phyloP scores from a whole-genome alignment of 768 basidiomycete species.

The Tephrocybe rancida region DNA sequence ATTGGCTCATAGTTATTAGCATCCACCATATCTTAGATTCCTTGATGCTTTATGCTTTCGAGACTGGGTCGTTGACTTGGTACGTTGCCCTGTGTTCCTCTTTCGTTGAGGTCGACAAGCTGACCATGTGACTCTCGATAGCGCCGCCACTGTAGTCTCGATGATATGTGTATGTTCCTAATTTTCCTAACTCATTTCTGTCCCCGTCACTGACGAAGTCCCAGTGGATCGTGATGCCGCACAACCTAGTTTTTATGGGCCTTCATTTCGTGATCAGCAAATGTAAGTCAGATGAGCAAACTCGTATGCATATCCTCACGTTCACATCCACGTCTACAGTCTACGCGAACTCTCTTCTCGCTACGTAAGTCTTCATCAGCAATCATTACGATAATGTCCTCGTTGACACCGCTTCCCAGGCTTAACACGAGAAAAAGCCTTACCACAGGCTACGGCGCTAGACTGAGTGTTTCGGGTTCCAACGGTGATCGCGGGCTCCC shows the following conservation, averaged over 20 bases:
- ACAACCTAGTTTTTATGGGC: slow-evolving; percentile 54
- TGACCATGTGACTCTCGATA: slow-evolving; percentile 18
- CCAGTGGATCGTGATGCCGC: slow-evolving; percentile 50
- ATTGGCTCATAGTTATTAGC: slow-evolving; percentile 24
- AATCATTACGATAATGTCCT: not conserved
- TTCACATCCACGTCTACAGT: slow-evolving; percentile 25
- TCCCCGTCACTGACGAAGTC: not conserved
- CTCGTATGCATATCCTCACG: not conserved
- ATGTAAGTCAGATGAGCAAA: slow-evolving; percentile 37
- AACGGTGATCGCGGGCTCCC: not conserved
- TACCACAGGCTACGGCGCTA: slow-evolving; percentile 6
- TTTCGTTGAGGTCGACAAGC: too few relatives aligned
- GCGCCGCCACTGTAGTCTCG: slow-evolving; percentile 44
- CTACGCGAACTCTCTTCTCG: slow-evolving; percentile 54
- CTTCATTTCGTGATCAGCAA: slow-evolving; percentile 57
- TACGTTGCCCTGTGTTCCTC: slow-evolving; percentile 15
- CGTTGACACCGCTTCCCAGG: slow-evolving; percentile 17
- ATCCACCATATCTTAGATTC: slow-evolving; percentile 49
- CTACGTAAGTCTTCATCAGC: slow-evolving; percentile 33
- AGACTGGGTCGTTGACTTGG: slow-evolving; percentile 54
- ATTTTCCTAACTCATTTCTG: slow-evolving; percentile 14
- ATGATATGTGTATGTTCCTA: slow-evolving; percentile 42
- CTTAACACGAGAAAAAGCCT: slow-evolving; percentile 38
- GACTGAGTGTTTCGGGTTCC: not conserved
- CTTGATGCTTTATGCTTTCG: slow-evolving; percentile 53